phyloP scores from a whole-genome alignment of 352 stramenopile species.

The Phytophthora pini region DNA sequence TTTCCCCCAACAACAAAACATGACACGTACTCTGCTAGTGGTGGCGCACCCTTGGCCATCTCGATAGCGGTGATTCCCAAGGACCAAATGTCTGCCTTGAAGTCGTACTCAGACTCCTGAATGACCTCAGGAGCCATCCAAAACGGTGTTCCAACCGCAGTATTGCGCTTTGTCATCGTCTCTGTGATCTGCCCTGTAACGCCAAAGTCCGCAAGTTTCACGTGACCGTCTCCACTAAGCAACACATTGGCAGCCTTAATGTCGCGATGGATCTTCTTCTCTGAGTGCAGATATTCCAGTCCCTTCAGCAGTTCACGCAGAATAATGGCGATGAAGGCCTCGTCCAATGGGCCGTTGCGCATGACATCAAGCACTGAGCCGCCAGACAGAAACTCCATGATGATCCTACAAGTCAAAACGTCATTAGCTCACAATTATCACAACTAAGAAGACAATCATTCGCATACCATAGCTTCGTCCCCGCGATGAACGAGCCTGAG shows the following conservation, averaged over 20 bases:
- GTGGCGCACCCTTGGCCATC: conserved; percentile 97
- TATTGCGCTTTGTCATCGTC: conserved; percentile 98
- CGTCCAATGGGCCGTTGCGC: conserved; percentile 72
- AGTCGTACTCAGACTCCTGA: conserved; percentile 94
- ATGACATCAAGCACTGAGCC: conserved; percentile 92
- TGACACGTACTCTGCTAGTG: conserved; percentile 84
- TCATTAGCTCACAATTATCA: not conserved
- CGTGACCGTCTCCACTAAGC: conserved; percentile 78
- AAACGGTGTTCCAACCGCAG: conserved; percentile 97
- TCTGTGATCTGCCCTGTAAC: conserved; percentile 96
- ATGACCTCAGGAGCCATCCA: conserved; percentile 96
- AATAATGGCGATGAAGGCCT: conserved; percentile 87
- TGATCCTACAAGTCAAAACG: conserved; percentile 68
- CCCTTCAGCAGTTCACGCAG: conserved; percentile 80
- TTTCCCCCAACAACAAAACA: not conserved
- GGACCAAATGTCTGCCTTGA: conserved; percentile 98
- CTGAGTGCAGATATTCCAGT: conserved; percentile 81
- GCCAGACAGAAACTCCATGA: conserved; percentile 95
- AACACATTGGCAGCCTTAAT: conserved; percentile 87
- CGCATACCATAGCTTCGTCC: conserved; percentile 77
- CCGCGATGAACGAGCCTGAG: conserved; percentile 86
- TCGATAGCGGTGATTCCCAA: conserved; percentile 99
- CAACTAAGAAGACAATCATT: not conserved
- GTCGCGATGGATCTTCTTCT: conserved; percentile 89
- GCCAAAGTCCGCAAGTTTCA: conserved; percentile 85